Percentiles rank a stretch among this genome's conserved stretches.
phyloP scores from a whole-genome alignment of 2,329 filamentous ascomycete genomes.

The Pestalotiopsis sp. region DNA sequence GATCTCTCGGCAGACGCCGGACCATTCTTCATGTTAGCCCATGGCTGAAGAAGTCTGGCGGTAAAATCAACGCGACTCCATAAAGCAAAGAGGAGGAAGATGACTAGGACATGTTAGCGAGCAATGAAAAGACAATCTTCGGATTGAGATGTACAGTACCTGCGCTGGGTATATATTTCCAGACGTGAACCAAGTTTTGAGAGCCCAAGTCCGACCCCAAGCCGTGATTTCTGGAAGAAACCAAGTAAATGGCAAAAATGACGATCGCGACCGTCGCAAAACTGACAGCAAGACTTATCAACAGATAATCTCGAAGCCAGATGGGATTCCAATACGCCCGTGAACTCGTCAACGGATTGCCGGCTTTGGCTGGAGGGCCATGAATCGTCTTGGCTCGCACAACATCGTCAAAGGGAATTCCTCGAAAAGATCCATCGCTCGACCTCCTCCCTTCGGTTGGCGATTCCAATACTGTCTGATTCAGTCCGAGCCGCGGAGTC shows the following conservation, averaged over 20 bases:
- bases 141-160: neutral
- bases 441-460: neutral
- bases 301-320: constrained; percentile 2
- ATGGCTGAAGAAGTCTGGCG: constrained; percentile 10
- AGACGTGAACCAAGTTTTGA: neutral
- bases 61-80: constrained; percentile 14
- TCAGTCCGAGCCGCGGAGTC: neutral
- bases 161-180: constrained; percentile 12
- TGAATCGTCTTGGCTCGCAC: neutral
- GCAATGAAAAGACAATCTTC: neutral
- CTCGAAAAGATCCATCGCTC: neutral
- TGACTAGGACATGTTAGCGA: neutral
- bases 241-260: constrained; percentile 1
- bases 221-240: neutral
- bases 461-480: neutral
- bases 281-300: neutral
- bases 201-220: neutral
- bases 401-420: neutral
- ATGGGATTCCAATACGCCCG: neutral
- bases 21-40: constrained; percentile 9
- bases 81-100: neutral
- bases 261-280: neutral
- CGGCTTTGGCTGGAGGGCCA: neutral
- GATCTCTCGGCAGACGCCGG: constrained; percentile 1
- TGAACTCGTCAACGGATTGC: neutral